Evolutionary conservation across 2,329 filamentous ascomycete genomes (phyloP).

Genomic region (Colletotrichum sp.): DNA sequence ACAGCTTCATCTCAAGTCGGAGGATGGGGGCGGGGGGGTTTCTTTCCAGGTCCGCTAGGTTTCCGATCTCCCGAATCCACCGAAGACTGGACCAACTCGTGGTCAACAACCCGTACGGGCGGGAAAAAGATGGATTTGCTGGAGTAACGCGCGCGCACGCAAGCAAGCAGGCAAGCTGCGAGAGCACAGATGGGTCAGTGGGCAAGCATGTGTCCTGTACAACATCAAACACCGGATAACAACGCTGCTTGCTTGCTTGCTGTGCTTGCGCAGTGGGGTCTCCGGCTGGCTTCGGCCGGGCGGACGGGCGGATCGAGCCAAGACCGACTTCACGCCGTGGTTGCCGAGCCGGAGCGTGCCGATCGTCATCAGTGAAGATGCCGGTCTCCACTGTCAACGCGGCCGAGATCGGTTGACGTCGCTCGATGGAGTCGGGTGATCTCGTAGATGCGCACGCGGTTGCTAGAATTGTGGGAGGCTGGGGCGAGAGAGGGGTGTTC

Average conservation of each 20-base stretch:
- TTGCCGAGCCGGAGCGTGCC: conserved; percentile 13
- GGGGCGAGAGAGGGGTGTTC: neutral
- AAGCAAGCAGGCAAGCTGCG: neutral
- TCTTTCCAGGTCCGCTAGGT: neutral
- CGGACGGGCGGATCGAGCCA: conserved; percentile 8
- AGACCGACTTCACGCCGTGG: conserved; percentile 8
- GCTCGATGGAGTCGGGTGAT: neutral
- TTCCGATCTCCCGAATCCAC: conserved; percentile 18
- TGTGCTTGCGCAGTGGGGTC: neutral
- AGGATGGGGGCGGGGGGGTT: neutral
- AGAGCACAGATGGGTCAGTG: conserved; percentile 1
- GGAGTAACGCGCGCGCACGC: neutral
- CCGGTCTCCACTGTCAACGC: neutral
- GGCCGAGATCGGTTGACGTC: neutral
- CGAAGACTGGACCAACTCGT: conserved; percentile 16
- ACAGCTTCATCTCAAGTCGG: conserved; percentile 19
- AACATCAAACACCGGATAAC: neutral
- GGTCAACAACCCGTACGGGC: neutral
- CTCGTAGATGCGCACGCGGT: neutral
- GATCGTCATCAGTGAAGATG: conserved; percentile 7
- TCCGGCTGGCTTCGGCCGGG: neutral
- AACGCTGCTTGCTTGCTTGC: neutral
- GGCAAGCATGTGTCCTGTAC: neutral
- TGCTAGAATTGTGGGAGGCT: neutral
- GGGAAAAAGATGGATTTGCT: neutral